Evolutionary conservation across 805 yeast species (phyloP).

Genomic region (Tetrapisispora fleetii): DNA sequence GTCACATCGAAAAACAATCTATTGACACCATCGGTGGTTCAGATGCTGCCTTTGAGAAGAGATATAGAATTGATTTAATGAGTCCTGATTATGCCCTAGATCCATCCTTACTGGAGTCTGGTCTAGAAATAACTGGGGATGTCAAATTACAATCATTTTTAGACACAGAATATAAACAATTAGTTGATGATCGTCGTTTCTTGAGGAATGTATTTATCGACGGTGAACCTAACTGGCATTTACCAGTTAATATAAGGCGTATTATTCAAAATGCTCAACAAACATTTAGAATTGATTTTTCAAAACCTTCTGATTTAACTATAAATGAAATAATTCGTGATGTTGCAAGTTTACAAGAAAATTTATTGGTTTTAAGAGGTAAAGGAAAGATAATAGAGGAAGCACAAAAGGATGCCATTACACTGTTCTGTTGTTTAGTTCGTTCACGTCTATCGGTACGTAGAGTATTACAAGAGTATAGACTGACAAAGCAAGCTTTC

Average conservation of each 20-base stretch:
- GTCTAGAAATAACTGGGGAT: slow-evolving; percentile 85
- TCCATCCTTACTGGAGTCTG: slow-evolving; percentile 75
- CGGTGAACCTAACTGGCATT: slow-evolving; percentile 95
- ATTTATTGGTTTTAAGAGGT: slow-evolving; percentile 75
- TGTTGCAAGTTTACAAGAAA: slow-evolving; percentile 58
- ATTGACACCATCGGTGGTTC: slow-evolving; percentile 94
- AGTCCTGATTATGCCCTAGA: slow-evolving; percentile 52
- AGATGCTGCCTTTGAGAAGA: slow-evolving; percentile 66
- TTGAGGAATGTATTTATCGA: slow-evolving; percentile 79
- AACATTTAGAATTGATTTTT: slow-evolving; percentile 86
- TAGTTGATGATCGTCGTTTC: slow-evolving; percentile 64
- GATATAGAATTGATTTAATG: slow-evolving; percentile 81
- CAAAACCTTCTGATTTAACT: slow-evolving; percentile 82
- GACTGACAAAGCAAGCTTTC: slow-evolving; percentile 74
- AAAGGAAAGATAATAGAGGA: slow-evolving; percentile 59
- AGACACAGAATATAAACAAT: slow-evolving; percentile 77
- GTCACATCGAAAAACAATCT: slow-evolving; percentile 93
- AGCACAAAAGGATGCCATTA: slow-evolving; percentile 88
- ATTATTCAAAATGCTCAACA: slow-evolving; percentile 95
- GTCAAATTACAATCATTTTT: slow-evolving; percentile 67
- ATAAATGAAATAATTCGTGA: slow-evolving; percentile 68
- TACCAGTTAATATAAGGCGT: slow-evolving; percentile 95
- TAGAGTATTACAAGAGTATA: slow-evolving; percentile 85
- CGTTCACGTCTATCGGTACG: slow-evolving; percentile 88
- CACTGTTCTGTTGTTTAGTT: slow-evolving; percentile 79